Evolutionary conservation across 345 rosid species (phyloP), one percentile per base, ranked within the genome.

Genomic region (Heritiera fomes): DNA sequence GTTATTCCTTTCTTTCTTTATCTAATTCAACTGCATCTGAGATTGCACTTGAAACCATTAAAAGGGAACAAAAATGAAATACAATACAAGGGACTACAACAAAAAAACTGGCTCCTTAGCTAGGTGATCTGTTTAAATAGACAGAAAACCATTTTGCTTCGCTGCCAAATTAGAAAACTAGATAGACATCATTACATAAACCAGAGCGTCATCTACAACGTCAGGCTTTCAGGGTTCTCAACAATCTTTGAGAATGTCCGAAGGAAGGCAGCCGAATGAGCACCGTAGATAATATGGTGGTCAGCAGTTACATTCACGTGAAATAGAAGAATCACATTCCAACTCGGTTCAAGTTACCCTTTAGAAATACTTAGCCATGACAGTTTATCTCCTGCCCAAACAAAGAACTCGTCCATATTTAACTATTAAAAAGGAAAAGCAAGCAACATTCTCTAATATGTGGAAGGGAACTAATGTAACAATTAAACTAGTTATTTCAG

Each of bases 221-320:
- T 91, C 78, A 96, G 89, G 86, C 90, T 86, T 61, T 91, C 97
- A 28, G 98, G 97, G 84, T 91, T 89, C 86, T 89, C 92, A 69
- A 96, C 69, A 60, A 96, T 92, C 93, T 91, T 92, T 73, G 98
- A 87, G 78, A 94, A 94, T n/a, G 98, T 92, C 82, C 88, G 91
- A 69, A 96, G 94, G 87, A 92, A 93, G 62, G 95, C 91, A 17
- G 99, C 98, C 87, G 93, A 89, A 87, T 96, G 95, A 74, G 99
- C 99, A 67, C 99, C 98, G 50, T 93, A 93, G 18, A 93, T 72
- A 53, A 96, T 92, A 34, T 95, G 89, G 88, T 93, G 97, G 87
- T 96, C 99, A 12, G 98, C 97, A 23, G 99, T 93, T 77, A 93
- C 98, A 82, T 96, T 96, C 86, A 93, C 97, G 98, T 96, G 93